These are phyloP conservation scores for Yarrowia hollandica DNA, from an alignment of 805 yeast species.

Conservation along the genomic window DNA sequence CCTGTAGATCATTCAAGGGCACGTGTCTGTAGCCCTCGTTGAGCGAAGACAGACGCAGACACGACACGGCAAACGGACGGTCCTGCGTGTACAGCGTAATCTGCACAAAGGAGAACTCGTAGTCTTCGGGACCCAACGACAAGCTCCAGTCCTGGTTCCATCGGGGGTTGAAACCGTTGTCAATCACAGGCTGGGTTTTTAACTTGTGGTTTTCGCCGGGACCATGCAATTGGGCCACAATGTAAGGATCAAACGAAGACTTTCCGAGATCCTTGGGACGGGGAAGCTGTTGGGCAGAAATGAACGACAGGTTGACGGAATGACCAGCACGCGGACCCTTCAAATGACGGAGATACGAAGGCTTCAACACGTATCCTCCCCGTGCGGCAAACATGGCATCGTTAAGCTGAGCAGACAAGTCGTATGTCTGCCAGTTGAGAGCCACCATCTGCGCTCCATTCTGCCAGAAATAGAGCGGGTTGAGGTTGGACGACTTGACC, in stretches of 20 bases:
- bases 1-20: conserved; percentile 71
- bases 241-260: conserved; percentile 58
- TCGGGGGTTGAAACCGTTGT: conserved; percentile 84
- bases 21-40: conserved; percentile 81
- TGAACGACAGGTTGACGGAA: conserved; percentile 46
- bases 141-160: conserved; percentile 61
- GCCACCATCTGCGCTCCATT: conserved; percentile 94
- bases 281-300: conserved; percentile 87
- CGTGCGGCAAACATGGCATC: conserved; percentile 72
- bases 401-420: conserved; percentile 83
- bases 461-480: conserved; percentile 78
- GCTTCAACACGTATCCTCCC: conserved; percentile 81
- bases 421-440: conserved; percentile 93
- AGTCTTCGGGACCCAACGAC: conserved; percentile 32
- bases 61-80: conserved; percentile 55
- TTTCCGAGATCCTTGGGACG: conserved; percentile 57
- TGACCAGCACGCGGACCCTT: conserved; percentile 33
- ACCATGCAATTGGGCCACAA: conserved; percentile 62
- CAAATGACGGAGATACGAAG: conserved; percentile 45
- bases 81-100: conserved; percentile 42
- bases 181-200: conserved; percentile 31
- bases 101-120: conserved; percentile 43
- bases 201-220: conserved; percentile 8
- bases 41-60: conserved; percentile 61
- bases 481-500: conserved; percentile 75